Conservation (phyloP, 805 yeast genomes). For the Schwanniomyces yamadae region DNA sequence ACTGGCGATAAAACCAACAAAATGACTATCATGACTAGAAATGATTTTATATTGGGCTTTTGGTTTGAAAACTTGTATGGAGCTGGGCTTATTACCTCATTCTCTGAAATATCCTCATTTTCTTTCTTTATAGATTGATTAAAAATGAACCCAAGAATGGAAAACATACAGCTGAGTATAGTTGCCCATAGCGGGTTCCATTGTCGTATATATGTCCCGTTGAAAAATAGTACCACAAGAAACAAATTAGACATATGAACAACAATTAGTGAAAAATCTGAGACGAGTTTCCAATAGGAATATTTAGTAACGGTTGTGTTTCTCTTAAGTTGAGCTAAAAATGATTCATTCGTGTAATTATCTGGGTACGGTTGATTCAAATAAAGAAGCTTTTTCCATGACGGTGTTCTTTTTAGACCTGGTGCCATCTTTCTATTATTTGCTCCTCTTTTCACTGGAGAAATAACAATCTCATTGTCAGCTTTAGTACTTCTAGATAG, state of each 20-base stretch:
- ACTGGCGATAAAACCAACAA: constrained; percentile 85
- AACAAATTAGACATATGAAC: constrained; percentile 64
- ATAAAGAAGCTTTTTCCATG: constrained; percentile 88
- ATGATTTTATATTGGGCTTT: constrained; percentile 51
- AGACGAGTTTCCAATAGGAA: constrained; percentile 59
- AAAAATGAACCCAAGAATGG: constrained; percentile 34
- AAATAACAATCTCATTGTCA: no score
- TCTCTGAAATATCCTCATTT: background rate
- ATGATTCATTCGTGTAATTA: constrained; percentile 81
- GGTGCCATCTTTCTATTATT: no score
- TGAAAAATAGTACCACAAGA: constrained; percentile 66
- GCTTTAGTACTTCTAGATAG: no score
- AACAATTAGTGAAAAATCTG: constrained; percentile 68
- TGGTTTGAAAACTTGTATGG: constrained; percentile 4
- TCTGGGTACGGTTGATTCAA: constrained; percentile 85
- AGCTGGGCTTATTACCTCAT: background rate
- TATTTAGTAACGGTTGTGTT: constrained; percentile 73
- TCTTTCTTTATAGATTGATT: constrained; percentile 9
- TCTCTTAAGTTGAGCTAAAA: constrained; percentile 74
- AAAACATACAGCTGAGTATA: constrained; percentile 18
- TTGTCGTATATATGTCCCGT: constrained; percentile 49
- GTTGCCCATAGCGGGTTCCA: constrained; percentile 54
- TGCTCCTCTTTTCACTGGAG: constrained; percentile 1
- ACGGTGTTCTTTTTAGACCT: constrained; percentile 13
- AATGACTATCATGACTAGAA: constrained; percentile 65